Conservation (phyloP, 176 grass and related monocot species). For the Carex littledalei region DNA sequence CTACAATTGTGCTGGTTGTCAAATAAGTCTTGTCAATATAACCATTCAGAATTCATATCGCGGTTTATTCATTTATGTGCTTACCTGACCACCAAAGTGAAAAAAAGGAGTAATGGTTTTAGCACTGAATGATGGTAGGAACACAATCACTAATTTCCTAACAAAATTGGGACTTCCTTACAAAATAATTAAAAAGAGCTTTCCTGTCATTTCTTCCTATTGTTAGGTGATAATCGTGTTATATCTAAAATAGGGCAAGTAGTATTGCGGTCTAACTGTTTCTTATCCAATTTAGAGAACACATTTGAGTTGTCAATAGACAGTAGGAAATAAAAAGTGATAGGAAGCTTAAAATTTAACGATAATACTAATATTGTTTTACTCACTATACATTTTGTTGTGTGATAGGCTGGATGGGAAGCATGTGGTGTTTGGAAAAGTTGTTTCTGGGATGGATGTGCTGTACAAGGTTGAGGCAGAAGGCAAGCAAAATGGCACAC, state of each 20-base stretch:
- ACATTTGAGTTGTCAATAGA: not conserved
- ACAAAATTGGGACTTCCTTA: not conserved
- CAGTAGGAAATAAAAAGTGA: not conserved
- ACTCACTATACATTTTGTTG: not conserved
- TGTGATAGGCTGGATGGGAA: conserved; percentile 82
- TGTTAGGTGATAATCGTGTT: not conserved
- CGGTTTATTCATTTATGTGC: not conserved
- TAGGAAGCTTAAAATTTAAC: not conserved
- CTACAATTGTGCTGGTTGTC: not conserved
- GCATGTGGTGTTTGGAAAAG: conserved; percentile 96
- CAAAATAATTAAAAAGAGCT: not conserved
- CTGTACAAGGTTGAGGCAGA: conserved; percentile 96
- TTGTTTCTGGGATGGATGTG: conserved; percentile 96
- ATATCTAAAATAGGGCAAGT: not conserved
- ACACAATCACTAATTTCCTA: not conserved
- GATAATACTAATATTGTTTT: not conserved
- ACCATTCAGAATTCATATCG: not conserved
- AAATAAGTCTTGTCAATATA: not conserved
- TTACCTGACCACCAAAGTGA: not conserved
- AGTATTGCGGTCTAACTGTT: not conserved
- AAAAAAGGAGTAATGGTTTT: not conserved
- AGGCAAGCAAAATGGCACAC: conserved; percentile 62
- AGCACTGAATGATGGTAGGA: not conserved
- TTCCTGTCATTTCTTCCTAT: not conserved
- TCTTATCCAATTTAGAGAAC: not conserved